Conservation (phyloP, 2,329 filamentous ascomycete species). For the Chaetothyriales sp. region DNA sequence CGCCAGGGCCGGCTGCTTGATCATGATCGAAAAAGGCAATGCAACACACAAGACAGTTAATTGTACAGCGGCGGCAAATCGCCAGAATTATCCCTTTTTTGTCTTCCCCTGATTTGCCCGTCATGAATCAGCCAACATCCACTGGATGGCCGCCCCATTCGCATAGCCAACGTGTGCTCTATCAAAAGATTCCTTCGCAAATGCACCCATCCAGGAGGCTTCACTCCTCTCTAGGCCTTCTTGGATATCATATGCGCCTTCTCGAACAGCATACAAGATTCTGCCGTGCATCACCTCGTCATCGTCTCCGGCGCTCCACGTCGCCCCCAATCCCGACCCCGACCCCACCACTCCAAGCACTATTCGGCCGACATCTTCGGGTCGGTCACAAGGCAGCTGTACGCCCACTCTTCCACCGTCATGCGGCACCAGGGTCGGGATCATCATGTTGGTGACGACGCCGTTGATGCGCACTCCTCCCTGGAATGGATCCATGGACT, state of each 20-base stretch:
- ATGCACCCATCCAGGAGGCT: conserved; percentile 31
- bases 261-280: conserved; percentile 32
- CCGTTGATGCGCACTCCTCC: conserved; percentile 31
- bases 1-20: background rate
- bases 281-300: conserved; percentile 25
- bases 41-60: background rate
- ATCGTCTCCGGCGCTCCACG: conserved; percentile 6
- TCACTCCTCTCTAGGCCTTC: conserved; percentile 29
- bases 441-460: conserved; percentile 34
- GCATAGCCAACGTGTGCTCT: background rate
- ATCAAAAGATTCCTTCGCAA: conserved; percentile 10
- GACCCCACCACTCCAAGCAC: conserved; percentile 11
- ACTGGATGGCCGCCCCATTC: background rate
- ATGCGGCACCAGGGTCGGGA: conserved; percentile 26
- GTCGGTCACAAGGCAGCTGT: conserved; percentile 27
- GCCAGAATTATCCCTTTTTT: background rate
- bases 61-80: background rate
- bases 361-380: conserved; percentile 26
- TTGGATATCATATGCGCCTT: conserved; percentile 33
- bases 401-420: conserved; percentile 25
- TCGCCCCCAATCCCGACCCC: conserved; percentile 6
- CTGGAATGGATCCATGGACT: conserved; percentile 9
- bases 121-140: background rate
- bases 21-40: background rate
- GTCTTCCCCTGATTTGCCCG: background rate